phyloP scores from a whole-genome alignment of 345 rosid genomes.

The Gossypium sturtianum region DNA sequence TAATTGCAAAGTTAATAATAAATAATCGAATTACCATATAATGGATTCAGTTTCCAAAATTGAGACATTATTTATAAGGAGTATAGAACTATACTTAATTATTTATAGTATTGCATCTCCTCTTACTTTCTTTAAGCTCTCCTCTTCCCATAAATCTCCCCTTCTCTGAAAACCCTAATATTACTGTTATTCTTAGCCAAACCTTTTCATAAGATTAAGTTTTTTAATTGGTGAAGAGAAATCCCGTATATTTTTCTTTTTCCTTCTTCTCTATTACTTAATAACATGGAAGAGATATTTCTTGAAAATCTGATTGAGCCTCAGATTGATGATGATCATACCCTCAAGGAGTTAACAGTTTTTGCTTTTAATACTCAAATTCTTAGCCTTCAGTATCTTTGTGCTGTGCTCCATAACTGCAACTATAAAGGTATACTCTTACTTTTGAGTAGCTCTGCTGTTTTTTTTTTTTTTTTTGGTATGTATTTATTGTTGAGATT shows the following conservation, averaged over 20 bases:
- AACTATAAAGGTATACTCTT: neutral
- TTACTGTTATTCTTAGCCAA: neutral
- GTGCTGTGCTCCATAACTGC: slow-evolving; percentile 2
- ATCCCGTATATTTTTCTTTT: neutral
- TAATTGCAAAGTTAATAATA: neutral
- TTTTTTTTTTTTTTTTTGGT: neutral
- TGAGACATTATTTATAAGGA: neutral
- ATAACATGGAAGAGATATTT: neutral
- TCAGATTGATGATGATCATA: neutral
- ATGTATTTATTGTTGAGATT: neutral
- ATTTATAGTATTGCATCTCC: neutral
- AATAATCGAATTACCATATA: neutral
- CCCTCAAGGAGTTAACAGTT: neutral
- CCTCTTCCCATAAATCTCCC: neutral
- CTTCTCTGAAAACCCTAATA: neutral
- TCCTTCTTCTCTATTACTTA: neutral
- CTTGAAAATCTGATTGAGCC: neutral
- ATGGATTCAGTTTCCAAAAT: neutral
- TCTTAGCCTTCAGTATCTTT: neutral
- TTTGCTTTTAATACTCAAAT: neutral
- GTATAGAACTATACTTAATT: neutral
- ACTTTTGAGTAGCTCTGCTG: neutral
- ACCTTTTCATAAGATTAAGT: neutral
- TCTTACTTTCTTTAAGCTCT: neutral
- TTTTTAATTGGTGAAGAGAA: neutral